These are phyloP conservation scores for Apostasia shenzhenica DNA, from an alignment of 106 monocot genomes.

Conservation along the genomic window DNA sequence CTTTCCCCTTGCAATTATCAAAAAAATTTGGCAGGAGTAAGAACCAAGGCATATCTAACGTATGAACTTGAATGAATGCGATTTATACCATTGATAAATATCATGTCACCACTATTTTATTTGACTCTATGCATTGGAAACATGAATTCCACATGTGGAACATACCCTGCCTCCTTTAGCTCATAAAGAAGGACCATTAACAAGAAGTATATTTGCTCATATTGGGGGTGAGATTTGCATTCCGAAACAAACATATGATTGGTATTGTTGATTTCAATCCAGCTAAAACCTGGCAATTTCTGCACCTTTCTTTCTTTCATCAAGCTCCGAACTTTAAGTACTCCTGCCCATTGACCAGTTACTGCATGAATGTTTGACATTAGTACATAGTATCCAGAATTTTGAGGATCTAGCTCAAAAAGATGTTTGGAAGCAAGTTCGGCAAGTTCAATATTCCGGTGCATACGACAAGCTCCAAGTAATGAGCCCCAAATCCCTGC, in stretches of 20 bases:
- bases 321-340: constrained; percentile 52
- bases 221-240: constrained; percentile 46
- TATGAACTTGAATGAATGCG: no score
- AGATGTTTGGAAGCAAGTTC: constrained; percentile 72
- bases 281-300: constrained; percentile 78
- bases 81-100: no score
- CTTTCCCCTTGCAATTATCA: no score
- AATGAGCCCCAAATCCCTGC: constrained; percentile 89
- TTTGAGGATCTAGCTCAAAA: constrained; percentile 66
- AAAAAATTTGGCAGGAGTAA: no score
- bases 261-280: constrained; percentile 56
- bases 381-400: constrained; percentile 92
- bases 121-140: not conserved
- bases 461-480: constrained; percentile 69
- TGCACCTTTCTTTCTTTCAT: constrained; percentile 74
- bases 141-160: constrained; percentile 32
- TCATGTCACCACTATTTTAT: no score
- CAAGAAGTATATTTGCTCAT: constrained; percentile 34
- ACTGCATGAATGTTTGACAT: constrained; percentile 77
- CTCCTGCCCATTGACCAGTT: constrained; percentile 63
- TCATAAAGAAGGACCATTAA: constrained; percentile 46
- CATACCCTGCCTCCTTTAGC: constrained; percentile 74
- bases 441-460: constrained; percentile 58
- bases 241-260: constrained; percentile 61
- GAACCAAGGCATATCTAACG: no score